A percentile compares a stretch with the other conserved stretches of the same genome.
phyloP scores from a whole-genome alignment of 768 basidiomycete species.

The Cyathus striatus region DNA sequence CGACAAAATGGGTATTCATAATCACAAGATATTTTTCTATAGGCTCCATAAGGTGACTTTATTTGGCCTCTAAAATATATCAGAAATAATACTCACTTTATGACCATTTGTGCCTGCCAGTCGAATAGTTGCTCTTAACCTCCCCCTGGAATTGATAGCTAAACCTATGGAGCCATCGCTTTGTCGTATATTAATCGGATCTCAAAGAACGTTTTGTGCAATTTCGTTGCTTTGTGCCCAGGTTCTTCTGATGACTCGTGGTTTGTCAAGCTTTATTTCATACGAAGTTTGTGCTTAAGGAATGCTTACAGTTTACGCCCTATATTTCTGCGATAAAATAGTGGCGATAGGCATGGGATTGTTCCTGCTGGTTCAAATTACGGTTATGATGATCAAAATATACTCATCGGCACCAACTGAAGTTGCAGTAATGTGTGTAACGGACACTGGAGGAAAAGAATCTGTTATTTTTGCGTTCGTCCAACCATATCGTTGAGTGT shows the following conservation, averaged over 20 bases:
- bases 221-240: conserved; percentile 14
- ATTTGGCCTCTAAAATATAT: no score
- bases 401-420: not conserved
- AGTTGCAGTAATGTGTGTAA: not conserved
- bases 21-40: conserved; percentile 15
- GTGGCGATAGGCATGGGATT: not conserved
- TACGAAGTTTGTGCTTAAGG: no score
- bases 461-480: not conserved
- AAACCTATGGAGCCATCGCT: no score
- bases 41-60: conserved; percentile 10
- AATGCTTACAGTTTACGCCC: not conserved
- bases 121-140: no score
- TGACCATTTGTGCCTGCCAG: no score
- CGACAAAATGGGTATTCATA: conserved; percentile 17
- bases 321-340: not conserved
- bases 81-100: no score
- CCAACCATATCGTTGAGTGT: not conserved
- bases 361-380: not conserved
- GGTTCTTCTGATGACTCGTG: conserved; percentile 13
- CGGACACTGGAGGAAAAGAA: not conserved
- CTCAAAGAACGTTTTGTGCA: not conserved
- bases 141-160: no score
- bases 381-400: not conserved
- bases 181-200: no score
- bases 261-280: conserved; percentile 1